Conservation (phyloP, 2,329 filamentous ascomycete genomes). For the Penicillium polonicum region DNA sequence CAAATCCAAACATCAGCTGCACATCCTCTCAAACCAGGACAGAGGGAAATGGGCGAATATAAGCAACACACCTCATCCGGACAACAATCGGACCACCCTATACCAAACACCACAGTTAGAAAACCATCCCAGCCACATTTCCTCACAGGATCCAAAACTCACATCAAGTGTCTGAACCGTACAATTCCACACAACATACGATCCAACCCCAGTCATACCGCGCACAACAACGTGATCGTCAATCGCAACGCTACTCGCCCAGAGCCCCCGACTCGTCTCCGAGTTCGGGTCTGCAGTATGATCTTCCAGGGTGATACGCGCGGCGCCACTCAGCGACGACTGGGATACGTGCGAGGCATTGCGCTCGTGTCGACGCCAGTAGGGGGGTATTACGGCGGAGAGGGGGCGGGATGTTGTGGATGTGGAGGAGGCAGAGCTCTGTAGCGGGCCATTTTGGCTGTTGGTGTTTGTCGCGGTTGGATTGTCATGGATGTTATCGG, state of each 20-base stretch:
- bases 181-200: slow-evolving; percentile 94
- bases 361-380: slow-evolving; percentile 46
- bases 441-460: slow-evolving; percentile 13
- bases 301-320: slow-evolving; percentile 61
- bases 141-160: slow-evolving; percentile 35
- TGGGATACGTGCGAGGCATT: slow-evolving; percentile 44
- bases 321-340: slow-evolving; percentile 39
- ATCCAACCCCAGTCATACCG: slow-evolving; percentile 64
- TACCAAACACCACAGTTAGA: slow-evolving; percentile 3
- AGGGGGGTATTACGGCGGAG: slow-evolving; percentile 43
- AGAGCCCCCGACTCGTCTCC: slow-evolving; percentile 58
- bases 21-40: too few species aligned
- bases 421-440: slow-evolving; percentile 12
- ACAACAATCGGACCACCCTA: slow-evolving; percentile 59
- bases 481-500: background rate
- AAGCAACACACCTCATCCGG: slow-evolving; percentile 53
- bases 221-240: slow-evolving; percentile 62
- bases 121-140: background rate
- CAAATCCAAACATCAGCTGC: slow-evolving; percentile 19
- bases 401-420: slow-evolving; percentile 17
- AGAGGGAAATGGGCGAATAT: background rate
- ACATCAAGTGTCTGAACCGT: slow-evolving; percentile 82
- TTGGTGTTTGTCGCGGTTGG: background rate
- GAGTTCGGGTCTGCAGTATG: slow-evolving; percentile 59
- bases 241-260: slow-evolving; percentile 62